phyloP scores from a whole-genome alignment of 352 stramenopile genomes.

The Pythium graminicola region DNA sequence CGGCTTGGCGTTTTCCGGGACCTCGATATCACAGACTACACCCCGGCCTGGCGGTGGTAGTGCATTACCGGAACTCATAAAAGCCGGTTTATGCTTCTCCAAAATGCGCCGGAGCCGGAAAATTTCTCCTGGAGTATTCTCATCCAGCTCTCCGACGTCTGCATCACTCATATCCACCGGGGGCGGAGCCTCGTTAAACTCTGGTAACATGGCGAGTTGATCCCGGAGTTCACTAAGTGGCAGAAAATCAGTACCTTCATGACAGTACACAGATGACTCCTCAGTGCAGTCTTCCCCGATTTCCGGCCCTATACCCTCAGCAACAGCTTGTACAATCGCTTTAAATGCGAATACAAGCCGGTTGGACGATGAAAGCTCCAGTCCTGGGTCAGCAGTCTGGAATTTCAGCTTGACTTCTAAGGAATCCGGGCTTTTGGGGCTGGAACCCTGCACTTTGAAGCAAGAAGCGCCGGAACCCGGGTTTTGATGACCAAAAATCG shows the following conservation, averaged over 20 bases:
- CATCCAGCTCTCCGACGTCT: conserved; percentile 15
- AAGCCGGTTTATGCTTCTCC: neutral
- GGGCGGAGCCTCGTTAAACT: neutral
- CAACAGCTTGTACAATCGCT: neutral
- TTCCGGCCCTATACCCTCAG: neutral
- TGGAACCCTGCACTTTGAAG: no score
- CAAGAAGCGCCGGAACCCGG: no score
- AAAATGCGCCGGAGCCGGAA: neutral
- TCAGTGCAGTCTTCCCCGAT: neutral
- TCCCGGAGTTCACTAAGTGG: neutral
- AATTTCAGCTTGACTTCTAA: neutral
- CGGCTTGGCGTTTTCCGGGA: conserved; percentile 2
- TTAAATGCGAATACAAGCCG: neutral
- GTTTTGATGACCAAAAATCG: neutral
- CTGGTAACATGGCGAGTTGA: conserved; percentile 10
- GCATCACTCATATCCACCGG: conserved; percentile 4
- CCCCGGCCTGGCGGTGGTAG: conserved; percentile 10
- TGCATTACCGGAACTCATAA: conserved; percentile 15
- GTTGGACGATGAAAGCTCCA: neutral
- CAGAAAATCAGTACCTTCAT: conserved; percentile 11
- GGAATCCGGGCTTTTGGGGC: neutral
- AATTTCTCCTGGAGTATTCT: neutral
- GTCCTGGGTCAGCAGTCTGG: neutral
- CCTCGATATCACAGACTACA: conserved; percentile 17
- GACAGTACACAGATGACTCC: neutral